phyloP scores from a whole-genome alignment of 1,284 basidiomycete species.

The Trichosporon sp. region DNA sequence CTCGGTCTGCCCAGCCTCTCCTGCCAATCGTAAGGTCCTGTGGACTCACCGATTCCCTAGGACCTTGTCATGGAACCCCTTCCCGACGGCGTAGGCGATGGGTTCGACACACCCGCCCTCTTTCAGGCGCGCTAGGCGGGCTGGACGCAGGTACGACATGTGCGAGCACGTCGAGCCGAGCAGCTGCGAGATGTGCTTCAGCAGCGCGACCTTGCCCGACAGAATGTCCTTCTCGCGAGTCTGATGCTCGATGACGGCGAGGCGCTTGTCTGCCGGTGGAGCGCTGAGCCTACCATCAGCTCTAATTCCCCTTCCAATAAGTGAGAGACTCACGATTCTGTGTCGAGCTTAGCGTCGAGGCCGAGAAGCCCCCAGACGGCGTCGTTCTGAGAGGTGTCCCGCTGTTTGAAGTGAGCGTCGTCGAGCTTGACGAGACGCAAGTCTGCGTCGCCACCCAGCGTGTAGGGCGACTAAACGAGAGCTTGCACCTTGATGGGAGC shows the following conservation, averaged over 20 bases:
- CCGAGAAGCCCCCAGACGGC: not conserved
- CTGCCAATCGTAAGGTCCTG: too few species aligned
- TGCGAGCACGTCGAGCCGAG: not conserved
- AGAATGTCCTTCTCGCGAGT: not conserved
- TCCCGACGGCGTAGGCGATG: not conserved
- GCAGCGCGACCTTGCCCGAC: not conserved
- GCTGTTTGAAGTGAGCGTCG: not conserved
- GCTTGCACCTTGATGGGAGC: not conserved
- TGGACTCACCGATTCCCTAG: not conserved
- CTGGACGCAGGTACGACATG: not conserved
- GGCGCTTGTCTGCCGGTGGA: not conserved
- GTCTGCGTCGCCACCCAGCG: not conserved
- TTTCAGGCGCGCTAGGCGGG: not conserved
- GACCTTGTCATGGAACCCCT: not conserved
- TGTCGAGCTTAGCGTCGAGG: not conserved
- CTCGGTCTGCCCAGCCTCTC: not conserved
- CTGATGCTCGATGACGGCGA: not conserved
- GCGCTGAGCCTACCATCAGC: not conserved
- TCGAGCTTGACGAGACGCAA: not conserved
- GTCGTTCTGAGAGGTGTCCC: not conserved
- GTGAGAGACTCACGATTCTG: not conserved
- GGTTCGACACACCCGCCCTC: not conserved
- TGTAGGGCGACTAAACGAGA: not conserved
- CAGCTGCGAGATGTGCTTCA: not conserved
- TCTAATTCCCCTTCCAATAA: not conserved